Evolutionary conservation across 371 early-diverging fungal genomes (phyloP).

Genomic region (Rhizopus sp.): DNA sequence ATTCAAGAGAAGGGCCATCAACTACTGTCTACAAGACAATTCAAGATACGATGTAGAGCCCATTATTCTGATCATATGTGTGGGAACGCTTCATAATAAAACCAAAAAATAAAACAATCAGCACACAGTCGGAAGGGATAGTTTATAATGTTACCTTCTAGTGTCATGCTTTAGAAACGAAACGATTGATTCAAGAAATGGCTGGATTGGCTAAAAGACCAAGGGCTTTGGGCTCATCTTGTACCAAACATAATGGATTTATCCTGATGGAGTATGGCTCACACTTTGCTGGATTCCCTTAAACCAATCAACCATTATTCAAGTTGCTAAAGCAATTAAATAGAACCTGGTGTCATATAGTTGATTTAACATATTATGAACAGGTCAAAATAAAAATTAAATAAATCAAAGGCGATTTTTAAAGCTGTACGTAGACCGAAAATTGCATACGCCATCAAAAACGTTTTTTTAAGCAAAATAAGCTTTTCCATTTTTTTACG

Average conservation of each 20-base stretch:
- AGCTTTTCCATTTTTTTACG: constrained; percentile 11
- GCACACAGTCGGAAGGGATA: constrained; percentile 8
- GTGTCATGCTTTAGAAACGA: constrained; percentile 12
- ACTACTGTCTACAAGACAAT: too few relatives aligned
- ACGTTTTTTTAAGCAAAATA: too few relatives aligned
- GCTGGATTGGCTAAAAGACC: constrained; percentile 18
- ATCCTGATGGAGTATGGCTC: constrained; percentile 18
- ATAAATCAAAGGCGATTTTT: too few relatives aligned
- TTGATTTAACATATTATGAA: too few relatives aligned
- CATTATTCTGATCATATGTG: too few relatives aligned
- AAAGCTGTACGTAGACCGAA: too few relatives aligned
- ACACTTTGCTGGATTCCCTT: constrained; percentile 15
- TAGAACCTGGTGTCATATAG: neutral
- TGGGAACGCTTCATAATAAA: too few relatives aligned
- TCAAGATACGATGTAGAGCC: too few relatives aligned
- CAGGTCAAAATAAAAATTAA: too few relatives aligned
- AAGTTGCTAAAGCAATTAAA: constrained; percentile 14
- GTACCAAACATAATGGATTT: constrained; percentile 15
- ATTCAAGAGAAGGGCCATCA: too few relatives aligned
- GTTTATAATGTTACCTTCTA: constrained; percentile 13
- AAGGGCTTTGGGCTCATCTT: constrained; percentile 15
- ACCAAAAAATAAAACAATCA: constrained; percentile 5
- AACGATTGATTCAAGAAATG: constrained; percentile 13
- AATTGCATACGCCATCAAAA: too few relatives aligned
- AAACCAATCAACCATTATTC: constrained; percentile 14